phyloP scores from a whole-genome alignment of 306 rosid genomes.

The Astragalus glycyphyllos region DNA sequence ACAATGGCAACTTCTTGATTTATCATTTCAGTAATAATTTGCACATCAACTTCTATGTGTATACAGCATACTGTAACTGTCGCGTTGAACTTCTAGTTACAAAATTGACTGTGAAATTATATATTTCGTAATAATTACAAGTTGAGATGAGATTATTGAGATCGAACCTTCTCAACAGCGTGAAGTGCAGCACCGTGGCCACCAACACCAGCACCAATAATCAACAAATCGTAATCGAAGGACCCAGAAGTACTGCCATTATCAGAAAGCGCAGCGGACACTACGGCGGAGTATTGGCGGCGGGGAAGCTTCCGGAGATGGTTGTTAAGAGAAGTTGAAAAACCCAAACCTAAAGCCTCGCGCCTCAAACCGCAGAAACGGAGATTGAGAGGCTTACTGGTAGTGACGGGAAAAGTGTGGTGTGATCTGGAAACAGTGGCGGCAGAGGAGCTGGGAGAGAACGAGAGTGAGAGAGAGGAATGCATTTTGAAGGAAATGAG shows the following conservation, averaged over 20 bases:
- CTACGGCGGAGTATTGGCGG: constrained; percentile 36
- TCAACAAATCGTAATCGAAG: constrained; percentile 88
- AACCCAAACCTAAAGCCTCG: constrained; percentile 60
- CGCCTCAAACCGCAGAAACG: constrained; percentile 85
- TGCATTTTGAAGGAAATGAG: constrained; percentile 64
- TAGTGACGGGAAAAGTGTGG: constrained; percentile 24
- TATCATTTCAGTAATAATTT: background rate
- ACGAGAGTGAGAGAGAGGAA: constrained; percentile 70
- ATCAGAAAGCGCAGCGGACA: constrained; percentile 58
- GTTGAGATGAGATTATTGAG: background rate
- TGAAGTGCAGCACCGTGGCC: constrained; percentile 99
- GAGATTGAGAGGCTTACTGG: constrained; percentile 58
- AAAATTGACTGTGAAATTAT: background rate
- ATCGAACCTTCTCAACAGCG: constrained; percentile 87
- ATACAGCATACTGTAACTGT: background rate
- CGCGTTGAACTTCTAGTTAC: constrained; percentile 1
- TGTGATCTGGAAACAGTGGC: constrained; percentile 59
- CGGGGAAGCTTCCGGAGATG: constrained; percentile 38
- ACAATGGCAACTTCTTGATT: background rate
- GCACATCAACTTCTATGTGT: background rate
- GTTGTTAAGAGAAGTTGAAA: constrained; percentile 52
- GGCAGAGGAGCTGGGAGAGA: constrained; percentile 57
- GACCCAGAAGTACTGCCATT: constrained; percentile 79
- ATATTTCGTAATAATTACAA: constrained; percentile 1
- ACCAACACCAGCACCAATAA: constrained; percentile 97